These are phyloP conservation scores for Fusarium equiseti DNA, from an alignment of 2,329 filamentous ascomycete species.

Conservation along the genomic window DNA sequence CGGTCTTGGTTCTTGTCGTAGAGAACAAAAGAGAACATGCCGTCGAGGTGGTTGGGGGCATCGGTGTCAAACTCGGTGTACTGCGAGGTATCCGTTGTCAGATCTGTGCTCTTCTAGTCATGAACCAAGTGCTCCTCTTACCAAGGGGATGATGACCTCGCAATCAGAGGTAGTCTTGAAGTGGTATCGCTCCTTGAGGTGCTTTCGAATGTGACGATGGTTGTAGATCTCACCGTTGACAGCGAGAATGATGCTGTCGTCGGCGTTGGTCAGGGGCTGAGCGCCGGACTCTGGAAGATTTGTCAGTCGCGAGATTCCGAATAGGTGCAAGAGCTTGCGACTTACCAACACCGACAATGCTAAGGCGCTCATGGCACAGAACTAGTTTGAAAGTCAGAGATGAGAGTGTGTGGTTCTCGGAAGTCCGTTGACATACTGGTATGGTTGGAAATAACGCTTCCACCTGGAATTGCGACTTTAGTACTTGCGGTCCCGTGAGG, in stretches of 20 bases:
- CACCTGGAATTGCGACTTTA: slow-evolving; percentile 68
- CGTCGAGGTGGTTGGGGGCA: slow-evolving; percentile 92
- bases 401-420: neutral
- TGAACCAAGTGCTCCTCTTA: slow-evolving; percentile 55
- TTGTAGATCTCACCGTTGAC: slow-evolving; percentile 99
- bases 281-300: slow-evolving; percentile 82
- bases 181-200: slow-evolving; percentile 84
- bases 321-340: slow-evolving; percentile 41
- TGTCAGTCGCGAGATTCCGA: slow-evolving; percentile 36
- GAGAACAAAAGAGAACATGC: slow-evolving; percentile 99
- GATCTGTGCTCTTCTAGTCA: slow-evolving; percentile 10
- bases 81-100: slow-evolving; percentile 57
- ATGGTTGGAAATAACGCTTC: slow-evolving; percentile 88
- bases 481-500: slow-evolving; percentile 41
- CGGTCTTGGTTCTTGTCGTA: slow-evolving; percentile 96
- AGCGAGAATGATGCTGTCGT: slow-evolving; percentile 87
- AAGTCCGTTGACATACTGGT: slow-evolving; percentile 75
- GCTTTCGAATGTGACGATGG: slow-evolving; percentile 93
- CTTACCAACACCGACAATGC: slow-evolving; percentile 95
- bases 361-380: slow-evolving; percentile 95
- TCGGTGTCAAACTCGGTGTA: slow-evolving; percentile 94
- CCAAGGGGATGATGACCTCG: slow-evolving; percentile 97
- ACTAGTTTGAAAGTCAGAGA: slow-evolving; percentile 65
- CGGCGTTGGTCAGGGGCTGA: slow-evolving; percentile 93
- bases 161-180: slow-evolving; percentile 99